These are phyloP conservation scores for Globisporangium sylvaticum DNA, from an alignment of 352 stramenopile genomes.

Conservation along the genomic window DNA sequence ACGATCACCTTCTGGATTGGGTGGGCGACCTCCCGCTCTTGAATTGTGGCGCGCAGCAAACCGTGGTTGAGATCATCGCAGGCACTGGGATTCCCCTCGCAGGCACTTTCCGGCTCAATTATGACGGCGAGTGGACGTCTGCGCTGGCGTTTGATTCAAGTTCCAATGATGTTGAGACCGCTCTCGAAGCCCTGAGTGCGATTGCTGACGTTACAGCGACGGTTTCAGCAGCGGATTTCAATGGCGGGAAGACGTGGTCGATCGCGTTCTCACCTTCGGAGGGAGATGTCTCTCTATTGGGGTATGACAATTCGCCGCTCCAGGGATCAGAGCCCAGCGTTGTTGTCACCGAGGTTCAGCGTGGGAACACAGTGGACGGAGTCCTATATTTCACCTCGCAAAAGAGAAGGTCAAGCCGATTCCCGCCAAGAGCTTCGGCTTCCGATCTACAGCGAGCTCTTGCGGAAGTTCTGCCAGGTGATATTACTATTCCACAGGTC, in stretches of 20 bases:
- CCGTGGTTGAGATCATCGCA: constrained; percentile 26
- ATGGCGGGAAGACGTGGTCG: constrained; percentile 35
- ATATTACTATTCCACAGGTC: background rate
- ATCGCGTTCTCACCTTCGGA: constrained; percentile 39
- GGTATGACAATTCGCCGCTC: constrained; percentile 17
- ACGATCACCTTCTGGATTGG: constrained; percentile 35
- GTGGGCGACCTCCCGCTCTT: constrained; percentile 30
- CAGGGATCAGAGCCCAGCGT: constrained; percentile 23
- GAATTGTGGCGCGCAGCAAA: constrained; percentile 38
- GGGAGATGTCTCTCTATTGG: constrained; percentile 27
- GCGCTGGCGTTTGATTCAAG: constrained; percentile 24
- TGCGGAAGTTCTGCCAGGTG: constrained; percentile 2
- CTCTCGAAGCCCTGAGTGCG: constrained; percentile 21
- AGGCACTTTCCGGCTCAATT: constrained; percentile 33
- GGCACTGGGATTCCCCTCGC: constrained; percentile 30
- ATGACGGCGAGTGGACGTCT: constrained; percentile 24
- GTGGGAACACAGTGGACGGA: constrained; percentile 32
- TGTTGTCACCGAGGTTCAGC: constrained; percentile 16
- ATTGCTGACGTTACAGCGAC: constrained; percentile 28
- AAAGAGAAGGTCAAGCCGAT: constrained; percentile 7
- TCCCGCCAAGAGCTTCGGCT: constrained; percentile 21
- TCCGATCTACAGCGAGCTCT: constrained; percentile 19
- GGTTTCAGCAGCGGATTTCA: constrained; percentile 13
- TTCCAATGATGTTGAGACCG: constrained; percentile 24
- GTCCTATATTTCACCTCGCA: constrained; percentile 19